Base-by-base conservation (phyloP, 1,139 yeast species). In the Diutina catenulata region DNA sequence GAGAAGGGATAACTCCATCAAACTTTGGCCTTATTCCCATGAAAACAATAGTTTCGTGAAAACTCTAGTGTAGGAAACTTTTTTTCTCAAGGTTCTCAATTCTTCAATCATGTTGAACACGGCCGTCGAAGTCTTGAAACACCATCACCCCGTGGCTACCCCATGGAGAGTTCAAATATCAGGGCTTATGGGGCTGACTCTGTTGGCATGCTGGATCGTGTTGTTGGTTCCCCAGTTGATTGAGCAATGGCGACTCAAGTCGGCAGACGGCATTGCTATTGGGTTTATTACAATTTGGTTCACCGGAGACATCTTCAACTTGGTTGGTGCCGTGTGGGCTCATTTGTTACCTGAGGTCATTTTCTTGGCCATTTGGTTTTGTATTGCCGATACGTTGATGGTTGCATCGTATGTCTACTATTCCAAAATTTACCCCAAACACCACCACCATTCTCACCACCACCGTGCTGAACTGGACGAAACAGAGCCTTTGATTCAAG, bases 231-330 rank as follows among this genome's bases (percentile, higher is more conserved):
- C 94, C 2, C 94, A 83, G 56, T 67, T 82, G 36, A 70, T 82
- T 28, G 94, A 82, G 53, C 93, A 82, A 56, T 82, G 88, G 88
- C 60, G 81, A 42, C 60, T 76, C 39, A 78, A 80, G 51, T 73
- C 84, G 19, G 84, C 87, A 4, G 91, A 81, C 28, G 94, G 94
- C 4, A 75, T 82, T 18, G 78, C 93, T 25, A 68, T 80, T 28
- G 73, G 80, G 3, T 82, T 82, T 50, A 68, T 82, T 24, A 49
- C 71, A 14, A 71, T 79, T 40, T 82, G 94, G 94, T 69, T 80
- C 39, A 47, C 76, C 24, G 94, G 94, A 8, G 94, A 82, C 50
- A 40, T 81, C 8, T 67, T 77, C 47, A 82, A 82, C 52, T 62
- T 82, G 36, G 49, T 66, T 1, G 94, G 94, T 1, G 64, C 91